Evolutionary conservation across 2,329 filamentous ascomycete species (phyloP).

Genomic region (Penicillium aurantiogriseum): DNA sequence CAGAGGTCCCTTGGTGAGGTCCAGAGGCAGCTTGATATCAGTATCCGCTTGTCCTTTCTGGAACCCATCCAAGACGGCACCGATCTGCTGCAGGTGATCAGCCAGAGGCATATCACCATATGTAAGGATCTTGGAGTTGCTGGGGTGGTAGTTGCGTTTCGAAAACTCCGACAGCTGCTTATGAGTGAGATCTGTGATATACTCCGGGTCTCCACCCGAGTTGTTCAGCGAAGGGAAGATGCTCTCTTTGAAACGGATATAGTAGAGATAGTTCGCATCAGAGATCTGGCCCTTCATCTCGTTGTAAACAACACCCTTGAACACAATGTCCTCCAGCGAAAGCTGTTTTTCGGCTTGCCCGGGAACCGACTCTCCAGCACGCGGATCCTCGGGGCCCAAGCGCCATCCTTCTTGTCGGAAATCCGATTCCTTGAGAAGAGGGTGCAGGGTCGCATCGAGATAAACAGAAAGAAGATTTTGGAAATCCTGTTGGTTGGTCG

Average conservation of each 20-base stretch:
- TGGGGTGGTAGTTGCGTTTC: constrained; percentile 91
- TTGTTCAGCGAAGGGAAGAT: constrained; percentile 95
- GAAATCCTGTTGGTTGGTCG: constrained; percentile 92
- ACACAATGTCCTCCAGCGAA: constrained; percentile 65
- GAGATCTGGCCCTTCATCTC: constrained; percentile 99
- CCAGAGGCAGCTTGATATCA: constrained; percentile 73
- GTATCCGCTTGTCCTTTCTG: constrained; percentile 66
- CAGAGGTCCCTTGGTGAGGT: constrained; percentile 64
- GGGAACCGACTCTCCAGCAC: constrained; percentile 51
- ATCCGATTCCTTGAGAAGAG: constrained; percentile 83
- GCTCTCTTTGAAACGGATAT: constrained; percentile 91
- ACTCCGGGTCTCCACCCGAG: constrained; percentile 91
- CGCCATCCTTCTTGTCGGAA: constrained; percentile 98
- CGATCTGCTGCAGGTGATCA: constrained; percentile 76
- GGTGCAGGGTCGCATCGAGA: constrained; percentile 88
- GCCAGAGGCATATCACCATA: constrained; percentile 89
- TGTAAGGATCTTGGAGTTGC: constrained; percentile 92
- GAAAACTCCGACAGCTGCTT: constrained; percentile 87
- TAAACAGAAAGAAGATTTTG: constrained; percentile 96
- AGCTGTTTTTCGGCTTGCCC: constrained; percentile 56
- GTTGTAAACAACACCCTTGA: constrained; percentile 98
- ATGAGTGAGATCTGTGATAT: constrained; percentile 93
- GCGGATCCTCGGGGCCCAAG: constrained; percentile 85
- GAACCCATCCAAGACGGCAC: constrained; percentile 72
- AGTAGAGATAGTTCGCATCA: constrained; percentile 92